Evolutionary conservation across 2,329 filamentous ascomycete species (phyloP).

Genomic region (Fusarium luffae): DNA sequence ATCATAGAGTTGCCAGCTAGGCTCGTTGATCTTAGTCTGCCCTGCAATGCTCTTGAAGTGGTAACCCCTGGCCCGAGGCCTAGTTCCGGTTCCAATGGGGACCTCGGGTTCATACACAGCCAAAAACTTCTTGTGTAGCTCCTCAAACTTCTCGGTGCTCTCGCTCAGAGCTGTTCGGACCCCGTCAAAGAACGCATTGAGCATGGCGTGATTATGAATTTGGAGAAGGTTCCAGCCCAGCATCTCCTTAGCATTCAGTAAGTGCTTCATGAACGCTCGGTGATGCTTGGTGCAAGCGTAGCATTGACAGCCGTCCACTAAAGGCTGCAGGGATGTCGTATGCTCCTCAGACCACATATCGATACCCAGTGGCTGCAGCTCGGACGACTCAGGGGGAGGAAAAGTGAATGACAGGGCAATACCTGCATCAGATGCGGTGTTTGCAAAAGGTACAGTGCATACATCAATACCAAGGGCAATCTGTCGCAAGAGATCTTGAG

Average conservation of each 20-base stretch:
- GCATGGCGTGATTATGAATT: slow-evolving; percentile 84
- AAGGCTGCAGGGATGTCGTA: slow-evolving; percentile 69
- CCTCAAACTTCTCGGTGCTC: slow-evolving; percentile 69
- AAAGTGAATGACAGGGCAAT: slow-evolving; percentile 86
- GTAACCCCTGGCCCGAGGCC: slow-evolving; percentile 84
- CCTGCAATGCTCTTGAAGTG: slow-evolving; percentile 78
- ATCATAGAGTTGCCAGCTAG: slow-evolving; percentile 70
- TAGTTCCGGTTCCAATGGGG: slow-evolving; percentile 78
- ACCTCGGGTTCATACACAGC: slow-evolving; percentile 74
- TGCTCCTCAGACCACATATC: slow-evolving; percentile 80
- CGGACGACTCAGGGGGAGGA: slow-evolving; percentile 54
- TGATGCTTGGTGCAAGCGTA: slow-evolving; percentile 88
- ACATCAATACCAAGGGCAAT: slow-evolving; percentile 82
- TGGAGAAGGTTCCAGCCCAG: slow-evolving; percentile 93
- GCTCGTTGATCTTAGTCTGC: slow-evolving; percentile 74
- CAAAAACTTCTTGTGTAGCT: slow-evolving; percentile 56
- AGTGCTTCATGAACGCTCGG: slow-evolving; percentile 86
- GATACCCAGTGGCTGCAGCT: slow-evolving; percentile 69
- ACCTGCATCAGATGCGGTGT: slow-evolving; percentile 80
- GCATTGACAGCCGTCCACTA: slow-evolving; percentile 76
- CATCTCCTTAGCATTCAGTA: slow-evolving; percentile 94
- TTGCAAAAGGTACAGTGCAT: slow-evolving; percentile 80
- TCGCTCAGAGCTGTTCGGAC: slow-evolving; percentile 72
- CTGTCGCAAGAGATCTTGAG: slow-evolving; percentile 81
- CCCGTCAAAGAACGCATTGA: slow-evolving; percentile 77